Percentiles rank a stretch among this genome's conserved stretches.
Evolutionary conservation across 1,139 yeast species (phyloP).

Genomic region (Insectozyma bohioensis): DNA sequence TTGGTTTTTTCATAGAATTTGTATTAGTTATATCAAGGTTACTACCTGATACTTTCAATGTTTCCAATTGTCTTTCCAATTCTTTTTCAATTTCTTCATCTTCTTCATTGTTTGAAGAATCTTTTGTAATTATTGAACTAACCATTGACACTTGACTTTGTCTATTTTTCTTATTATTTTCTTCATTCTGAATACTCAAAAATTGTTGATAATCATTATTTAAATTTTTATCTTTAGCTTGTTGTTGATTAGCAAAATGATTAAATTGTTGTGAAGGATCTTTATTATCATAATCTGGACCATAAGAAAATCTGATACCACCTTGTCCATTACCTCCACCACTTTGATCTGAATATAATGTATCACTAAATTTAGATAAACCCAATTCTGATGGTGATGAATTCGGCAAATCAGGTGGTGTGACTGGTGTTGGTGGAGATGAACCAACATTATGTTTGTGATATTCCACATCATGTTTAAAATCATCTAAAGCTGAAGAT

Average conservation of each 20-base stretch:
- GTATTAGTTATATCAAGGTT: constrained; percentile 3
- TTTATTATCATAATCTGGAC: background rate
- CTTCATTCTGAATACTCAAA: constrained; percentile 17
- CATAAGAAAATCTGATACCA: constrained; percentile 12
- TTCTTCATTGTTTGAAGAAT: constrained; percentile 27
- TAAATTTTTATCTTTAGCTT: constrained; percentile 6
- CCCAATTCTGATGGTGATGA: constrained; percentile 11
- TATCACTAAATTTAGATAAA: constrained; percentile 8
- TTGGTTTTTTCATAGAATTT: no score
- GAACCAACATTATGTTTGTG: constrained; percentile 19
- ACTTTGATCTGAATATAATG: constrained; percentile 1
- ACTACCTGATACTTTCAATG: constrained; percentile 32
- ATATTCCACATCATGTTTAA: constrained; percentile 29
- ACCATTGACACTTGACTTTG: constrained; percentile 43
- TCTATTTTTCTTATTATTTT: constrained; percentile 14
- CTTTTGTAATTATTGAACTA: constrained; percentile 43
- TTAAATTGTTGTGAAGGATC: constrained; percentile 18
- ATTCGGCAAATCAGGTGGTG: constrained; percentile 12
- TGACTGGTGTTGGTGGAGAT: constrained; percentile 10
- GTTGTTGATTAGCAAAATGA: constrained; percentile 14
- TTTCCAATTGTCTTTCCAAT: constrained; percentile 40
- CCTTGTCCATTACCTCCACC: no score
- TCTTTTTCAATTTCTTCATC: constrained; percentile 41
- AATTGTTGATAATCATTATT: constrained; percentile 32
- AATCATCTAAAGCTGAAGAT: constrained; percentile 30